Conservation (phyloP, 2,329 filamentous ascomycete genomes). For the Microdochium trichocladiopsis region DNA sequence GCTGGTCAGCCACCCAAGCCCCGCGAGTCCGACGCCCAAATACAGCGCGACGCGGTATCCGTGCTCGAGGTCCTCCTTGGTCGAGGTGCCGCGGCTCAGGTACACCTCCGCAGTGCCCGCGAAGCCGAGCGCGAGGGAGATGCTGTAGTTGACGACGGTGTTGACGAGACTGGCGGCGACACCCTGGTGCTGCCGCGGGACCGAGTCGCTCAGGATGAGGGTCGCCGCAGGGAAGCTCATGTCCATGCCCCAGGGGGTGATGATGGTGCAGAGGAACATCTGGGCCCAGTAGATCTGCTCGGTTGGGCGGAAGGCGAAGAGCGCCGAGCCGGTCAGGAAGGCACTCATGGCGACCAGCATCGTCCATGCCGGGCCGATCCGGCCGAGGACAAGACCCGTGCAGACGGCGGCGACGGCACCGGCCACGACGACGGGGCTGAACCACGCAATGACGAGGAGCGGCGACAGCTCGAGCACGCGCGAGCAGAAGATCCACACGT, state of each 20-base stretch:
- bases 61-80: constrained; percentile 9
- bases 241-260: constrained; percentile 46
- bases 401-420: constrained; percentile 22
- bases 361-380: constrained; percentile 17
- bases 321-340: constrained; percentile 14
- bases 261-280: constrained; percentile 36
- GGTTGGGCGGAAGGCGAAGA: constrained; percentile 26
- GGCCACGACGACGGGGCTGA: constrained; percentile 15
- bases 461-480: constrained; percentile 24
- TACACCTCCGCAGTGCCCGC: constrained; percentile 45
- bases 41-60: constrained; percentile 13
- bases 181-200: constrained; percentile 18
- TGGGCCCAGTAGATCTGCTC: constrained; percentile 47
- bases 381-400: constrained; percentile 22
- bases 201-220: constrained; percentile 39
- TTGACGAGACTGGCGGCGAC: constrained; percentile 38
- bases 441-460: constrained; percentile 22
- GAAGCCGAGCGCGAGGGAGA: constrained; percentile 47
- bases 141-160: constrained; percentile 51
- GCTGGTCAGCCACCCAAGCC: constrained; percentile 10
- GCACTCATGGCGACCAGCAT: constrained; percentile 14
- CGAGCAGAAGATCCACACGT: constrained; percentile 41
- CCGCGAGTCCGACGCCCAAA: constrained; percentile 12
- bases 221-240: constrained; percentile 48
- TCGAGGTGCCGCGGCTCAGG: constrained; percentile 19